phyloP scores from a whole-genome alignment of 1,284 basidiomycete species.

The Puccinia polysora region DNA sequence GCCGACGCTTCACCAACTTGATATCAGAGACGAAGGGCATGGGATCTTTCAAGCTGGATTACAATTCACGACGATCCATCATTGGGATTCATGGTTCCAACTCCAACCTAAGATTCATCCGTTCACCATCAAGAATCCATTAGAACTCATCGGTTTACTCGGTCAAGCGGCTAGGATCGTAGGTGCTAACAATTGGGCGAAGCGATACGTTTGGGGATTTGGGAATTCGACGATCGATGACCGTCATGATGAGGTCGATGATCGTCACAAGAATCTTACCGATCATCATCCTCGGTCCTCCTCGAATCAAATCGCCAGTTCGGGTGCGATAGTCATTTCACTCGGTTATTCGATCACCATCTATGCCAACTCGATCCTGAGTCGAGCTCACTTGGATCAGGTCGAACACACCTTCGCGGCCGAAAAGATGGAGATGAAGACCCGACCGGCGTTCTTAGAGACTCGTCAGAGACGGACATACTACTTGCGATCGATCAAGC shows the following conservation, averaged over 20 bases:
- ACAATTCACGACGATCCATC: slow-evolving; percentile 48
- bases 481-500: slow-evolving; percentile 46
- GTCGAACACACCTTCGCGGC: slow-evolving; percentile 49
- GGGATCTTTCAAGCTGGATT: slow-evolving; percentile 49
- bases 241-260: no score
- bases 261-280: slow-evolving; percentile 44
- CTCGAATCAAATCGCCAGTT: slow-evolving; percentile 25
- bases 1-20: slow-evolving; percentile 48
- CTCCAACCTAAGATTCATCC: slow-evolving; percentile 11
- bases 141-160: slow-evolving; percentile 45
- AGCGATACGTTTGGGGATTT: slow-evolving; percentile 48
- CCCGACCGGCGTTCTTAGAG: slow-evolving; percentile 45
- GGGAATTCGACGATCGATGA: no score
- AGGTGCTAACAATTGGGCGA: slow-evolving; percentile 47
- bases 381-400: slow-evolving; percentile 18
- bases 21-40: slow-evolving; percentile 48
- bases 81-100: slow-evolving; percentile 46
- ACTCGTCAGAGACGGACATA: slow-evolving; percentile 47
- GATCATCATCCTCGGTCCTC: no score
- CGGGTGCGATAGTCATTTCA: slow-evolving; percentile 23
- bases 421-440: slow-evolving; percentile 47
- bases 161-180: slow-evolving; percentile 47
- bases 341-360: slow-evolving; percentile 4
- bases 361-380: neutral
- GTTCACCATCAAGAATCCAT: slow-evolving; percentile 26